Base-by-base conservation (phyloP, 2,329 filamentous ascomycete genomes). In the Aspergillus sp. region DNA sequence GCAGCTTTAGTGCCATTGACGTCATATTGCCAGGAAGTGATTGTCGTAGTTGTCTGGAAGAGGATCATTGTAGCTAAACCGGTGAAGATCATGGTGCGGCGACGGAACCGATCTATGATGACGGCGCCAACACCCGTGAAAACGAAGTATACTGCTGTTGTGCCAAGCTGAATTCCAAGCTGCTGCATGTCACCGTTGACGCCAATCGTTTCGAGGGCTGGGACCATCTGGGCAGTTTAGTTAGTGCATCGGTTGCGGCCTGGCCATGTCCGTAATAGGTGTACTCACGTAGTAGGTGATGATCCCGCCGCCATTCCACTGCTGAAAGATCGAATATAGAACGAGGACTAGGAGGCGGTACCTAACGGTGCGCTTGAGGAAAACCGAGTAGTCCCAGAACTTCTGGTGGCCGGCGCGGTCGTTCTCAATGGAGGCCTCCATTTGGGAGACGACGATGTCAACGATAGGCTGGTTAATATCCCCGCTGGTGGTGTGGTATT, bases 291-390 rank as follows among this genome's bases (percentile, higher is more conserved):
- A 80, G 53, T 75, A 71, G 3, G 71, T 73, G 55, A 80, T 77
- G 57, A 79, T 78, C n/a, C 76, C 73, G 39, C 77, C 76, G 9
- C 77, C 77, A 48, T 78, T 79, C 78, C 78, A 80, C 53, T 77
- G 75, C 59, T 80, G 77, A 63, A 80, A 80, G 47, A 77, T 56
- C 1, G 76, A 79, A 62, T 81, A 81, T 8, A 81, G 64, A 17
- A 76, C 62, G 13, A 81, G 63, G 9, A 80, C 74, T 1, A 80
- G 55, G 4, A 80, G 67, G 22, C 79, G 72, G 60, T 74, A 81
- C 39, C 75, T 67, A 12, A 77, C 78, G 1, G 71, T 62, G 61
- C 73, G 76, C 13, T 75, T 79, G 64, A 80, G 75, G 63, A 81
- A 81, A 39, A 77, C 75, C 6, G 76, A 72, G 61, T 75, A 81